phyloP scores from a whole-genome alignment of 768 basidiomycete genomes.

The Mycena vulgaris region DNA sequence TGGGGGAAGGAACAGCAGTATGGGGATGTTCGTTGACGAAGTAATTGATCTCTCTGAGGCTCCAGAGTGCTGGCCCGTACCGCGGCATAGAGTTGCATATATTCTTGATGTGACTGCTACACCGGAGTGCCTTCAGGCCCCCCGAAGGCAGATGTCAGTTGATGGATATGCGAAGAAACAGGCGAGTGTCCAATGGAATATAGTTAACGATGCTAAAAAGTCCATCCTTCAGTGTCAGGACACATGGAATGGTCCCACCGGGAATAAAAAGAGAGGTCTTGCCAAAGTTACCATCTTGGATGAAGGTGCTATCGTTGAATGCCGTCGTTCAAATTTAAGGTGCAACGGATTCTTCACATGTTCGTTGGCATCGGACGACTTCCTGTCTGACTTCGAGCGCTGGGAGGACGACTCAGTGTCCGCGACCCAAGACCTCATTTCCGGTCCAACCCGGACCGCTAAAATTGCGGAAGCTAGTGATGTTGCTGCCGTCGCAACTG shows the following conservation, averaged over 20 bases:
- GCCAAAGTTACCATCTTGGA: neutral
- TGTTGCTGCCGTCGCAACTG: too few species aligned
- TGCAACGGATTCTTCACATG: neutral
- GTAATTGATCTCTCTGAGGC: neutral
- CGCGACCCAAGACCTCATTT: too few species aligned
- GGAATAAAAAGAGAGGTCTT: neutral
- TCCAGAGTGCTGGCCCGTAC: neutral
- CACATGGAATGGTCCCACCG: neutral
- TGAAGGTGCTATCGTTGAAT: neutral
- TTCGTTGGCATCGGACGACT: neutral
- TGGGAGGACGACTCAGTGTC: too few species aligned
- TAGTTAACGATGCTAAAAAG: neutral
- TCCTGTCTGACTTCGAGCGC: too few species aligned
- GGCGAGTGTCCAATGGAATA: neutral
- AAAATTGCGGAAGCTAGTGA: too few species aligned
- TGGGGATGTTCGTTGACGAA: neutral
- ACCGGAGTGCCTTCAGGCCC: neutral
- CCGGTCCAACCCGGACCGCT: too few species aligned
- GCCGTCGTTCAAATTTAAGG: neutral
- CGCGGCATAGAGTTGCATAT: slow-evolving; percentile 1
- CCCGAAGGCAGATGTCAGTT: neutral
- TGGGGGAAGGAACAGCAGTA: neutral
- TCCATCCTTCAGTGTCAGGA: neutral
- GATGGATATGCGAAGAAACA: slow-evolving; percentile 21
- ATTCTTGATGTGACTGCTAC: neutral